Percentiles rank a stretch among this genome's conserved stretches.
Conservation (phyloP, 1,284 basidiomycete genomes). For the Ganoderma lingzhi region DNA sequence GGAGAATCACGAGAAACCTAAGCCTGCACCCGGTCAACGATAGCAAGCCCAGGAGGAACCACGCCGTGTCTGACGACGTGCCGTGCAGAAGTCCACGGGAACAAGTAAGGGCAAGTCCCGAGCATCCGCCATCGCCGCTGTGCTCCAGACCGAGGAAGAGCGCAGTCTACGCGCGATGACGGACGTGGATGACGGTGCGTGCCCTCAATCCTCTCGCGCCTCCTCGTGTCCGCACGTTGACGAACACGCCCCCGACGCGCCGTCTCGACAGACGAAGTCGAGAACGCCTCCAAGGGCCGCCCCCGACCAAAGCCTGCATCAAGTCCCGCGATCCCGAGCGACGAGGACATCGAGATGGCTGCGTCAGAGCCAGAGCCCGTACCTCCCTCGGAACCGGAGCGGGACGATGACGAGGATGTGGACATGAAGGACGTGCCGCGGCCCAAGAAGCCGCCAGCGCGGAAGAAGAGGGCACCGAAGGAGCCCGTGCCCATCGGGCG, state of each 20-base stretch:
- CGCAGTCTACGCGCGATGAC: constrained; percentile 68
- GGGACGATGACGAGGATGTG: constrained; percentile 34
- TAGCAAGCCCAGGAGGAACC: constrained; percentile 50
- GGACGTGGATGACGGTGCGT: constrained; percentile 77
- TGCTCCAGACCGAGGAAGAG: constrained; percentile 43
- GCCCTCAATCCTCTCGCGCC: background rate
- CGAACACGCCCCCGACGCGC: too few relatives aligned
- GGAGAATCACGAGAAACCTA: constrained; percentile 21
- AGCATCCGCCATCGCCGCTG: constrained; percentile 32
- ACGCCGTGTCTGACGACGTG: constrained; percentile 65
- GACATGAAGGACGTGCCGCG: constrained; percentile 46
- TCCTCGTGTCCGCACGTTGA: background rate
- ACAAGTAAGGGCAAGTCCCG: constrained; percentile 42
- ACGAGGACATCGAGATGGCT: constrained; percentile 51
- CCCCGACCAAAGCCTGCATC: constrained; percentile 9
- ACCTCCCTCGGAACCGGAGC: constrained; percentile 37
- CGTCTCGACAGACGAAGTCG: constrained; percentile 22
- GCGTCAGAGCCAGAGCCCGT: constrained; percentile 9
- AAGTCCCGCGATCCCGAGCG: background rate
- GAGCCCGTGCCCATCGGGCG: constrained; percentile 69
- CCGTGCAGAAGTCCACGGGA: constrained; percentile 36
- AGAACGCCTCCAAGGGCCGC: constrained; percentile 26
- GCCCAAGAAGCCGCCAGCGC: constrained; percentile 52
- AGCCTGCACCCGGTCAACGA: constrained; percentile 9
- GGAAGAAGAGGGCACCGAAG: constrained; percentile 63